phyloP scores from a whole-genome alignment of 768 basidiomycete species.

The Suillus sp. region DNA sequence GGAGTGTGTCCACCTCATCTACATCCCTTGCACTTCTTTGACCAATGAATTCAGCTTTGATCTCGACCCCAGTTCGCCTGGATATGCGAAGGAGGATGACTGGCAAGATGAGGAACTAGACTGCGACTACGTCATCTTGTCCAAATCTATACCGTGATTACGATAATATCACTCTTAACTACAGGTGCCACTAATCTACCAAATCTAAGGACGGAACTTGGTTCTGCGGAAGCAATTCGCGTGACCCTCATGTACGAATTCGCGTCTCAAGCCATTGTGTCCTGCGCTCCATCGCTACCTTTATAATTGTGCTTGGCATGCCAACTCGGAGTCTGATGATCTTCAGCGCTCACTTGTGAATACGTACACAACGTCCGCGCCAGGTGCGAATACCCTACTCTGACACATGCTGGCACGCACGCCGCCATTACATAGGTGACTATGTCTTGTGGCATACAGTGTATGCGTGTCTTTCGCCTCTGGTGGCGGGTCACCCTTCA shows the following conservation, averaged over 20 bases:
- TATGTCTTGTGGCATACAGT: not conserved
- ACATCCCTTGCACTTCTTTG: not conserved
- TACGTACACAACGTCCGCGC: not conserved
- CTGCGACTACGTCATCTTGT: constrained; percentile 44
- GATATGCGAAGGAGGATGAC: constrained; percentile 32
- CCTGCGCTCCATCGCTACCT: not conserved
- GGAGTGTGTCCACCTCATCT: constrained; percentile 45
- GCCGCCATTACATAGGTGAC: not conserved
- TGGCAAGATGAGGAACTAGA: constrained; percentile 28
- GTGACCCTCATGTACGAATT: not conserved
- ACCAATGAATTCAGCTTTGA: constrained; percentile 45
- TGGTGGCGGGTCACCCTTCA: not conserved
- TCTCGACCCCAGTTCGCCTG: constrained; percentile 56
- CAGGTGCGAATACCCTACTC: not conserved
- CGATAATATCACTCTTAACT: not conserved
- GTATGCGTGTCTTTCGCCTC: not conserved
- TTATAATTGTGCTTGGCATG: not conserved
- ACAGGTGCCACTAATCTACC: not conserved
- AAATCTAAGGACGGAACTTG: not conserved
- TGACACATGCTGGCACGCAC: not conserved
- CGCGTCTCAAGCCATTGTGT: not conserved
- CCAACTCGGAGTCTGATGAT: not conserved
- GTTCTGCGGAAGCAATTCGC: not conserved
- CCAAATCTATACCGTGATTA: constrained; percentile 24
- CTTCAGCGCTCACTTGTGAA: not conserved